These are phyloP conservation scores for Eustoma russellianum DNA, from an alignment of 257 asterid species.

Conservation along the genomic window DNA sequence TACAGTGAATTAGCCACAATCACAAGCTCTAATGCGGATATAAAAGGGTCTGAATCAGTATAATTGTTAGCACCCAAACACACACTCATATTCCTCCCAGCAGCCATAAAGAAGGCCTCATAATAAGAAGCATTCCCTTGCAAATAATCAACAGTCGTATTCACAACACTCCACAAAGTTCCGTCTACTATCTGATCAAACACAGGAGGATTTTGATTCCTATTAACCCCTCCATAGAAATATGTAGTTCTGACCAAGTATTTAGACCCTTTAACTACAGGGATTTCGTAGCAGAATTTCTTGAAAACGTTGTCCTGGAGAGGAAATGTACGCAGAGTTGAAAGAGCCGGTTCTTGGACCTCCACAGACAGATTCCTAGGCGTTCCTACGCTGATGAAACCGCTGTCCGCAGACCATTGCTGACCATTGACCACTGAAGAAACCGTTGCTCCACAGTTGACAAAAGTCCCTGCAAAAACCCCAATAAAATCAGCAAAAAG, in stretches of 20 bases:
- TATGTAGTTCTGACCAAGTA: conserved; percentile 61
- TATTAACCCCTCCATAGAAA: conserved; percentile 70
- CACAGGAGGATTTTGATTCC: conserved; percentile 52
- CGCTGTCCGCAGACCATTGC: conserved; percentile 51
- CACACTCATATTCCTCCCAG: conserved; percentile 68
- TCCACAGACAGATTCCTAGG: conserved; percentile 24
- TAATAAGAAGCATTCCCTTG: conserved; percentile 33
- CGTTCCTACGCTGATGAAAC: conserved; percentile 42
- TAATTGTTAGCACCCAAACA: conserved; percentile 72
- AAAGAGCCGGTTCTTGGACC: conserved; percentile 24
- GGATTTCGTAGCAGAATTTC: conserved; percentile 78
- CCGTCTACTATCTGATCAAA: conserved; percentile 96
- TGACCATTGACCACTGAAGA: conserved; percentile 32
- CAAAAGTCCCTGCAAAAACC: conserved; percentile 35
- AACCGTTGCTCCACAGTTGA: conserved; percentile 64
- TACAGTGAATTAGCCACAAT: conserved; percentile 62
- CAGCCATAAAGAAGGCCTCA: conserved; percentile 66
- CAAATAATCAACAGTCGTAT: conserved; percentile 64
- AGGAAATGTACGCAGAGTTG: conserved; percentile 68
- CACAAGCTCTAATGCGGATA: conserved; percentile 76
- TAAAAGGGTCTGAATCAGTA: conserved; percentile 96
- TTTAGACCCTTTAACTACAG: conserved; percentile 48
- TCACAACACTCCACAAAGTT: conserved; percentile 77
- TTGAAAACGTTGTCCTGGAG: conserved; percentile 34
- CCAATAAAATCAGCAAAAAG: neutral